phyloP scores from a whole-genome alignment of 257 asterid genomes.

The Scutellaria baicalensis region DNA sequence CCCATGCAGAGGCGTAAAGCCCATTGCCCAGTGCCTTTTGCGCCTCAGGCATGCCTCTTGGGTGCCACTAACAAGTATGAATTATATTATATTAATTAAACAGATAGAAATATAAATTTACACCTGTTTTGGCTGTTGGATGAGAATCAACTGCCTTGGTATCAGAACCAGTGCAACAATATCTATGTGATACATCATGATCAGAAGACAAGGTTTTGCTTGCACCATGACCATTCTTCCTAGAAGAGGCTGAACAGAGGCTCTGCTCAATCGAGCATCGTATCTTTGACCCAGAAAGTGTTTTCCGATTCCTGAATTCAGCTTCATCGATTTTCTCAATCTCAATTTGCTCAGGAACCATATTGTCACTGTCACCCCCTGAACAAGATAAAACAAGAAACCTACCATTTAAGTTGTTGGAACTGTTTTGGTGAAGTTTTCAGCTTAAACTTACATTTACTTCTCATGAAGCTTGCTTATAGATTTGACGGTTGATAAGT shows the following conservation, averaged over 20 bases:
- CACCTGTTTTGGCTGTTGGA: conserved; percentile 2
- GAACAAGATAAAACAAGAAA: background rate
- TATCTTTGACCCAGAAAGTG: background rate
- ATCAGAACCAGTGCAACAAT: background rate
- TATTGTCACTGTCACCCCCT: conserved; percentile 7
- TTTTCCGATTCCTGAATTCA: background rate
- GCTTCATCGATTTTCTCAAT: conserved; percentile 3
- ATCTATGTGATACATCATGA: background rate
- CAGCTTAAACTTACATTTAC: background rate
- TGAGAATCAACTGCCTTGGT: background rate
- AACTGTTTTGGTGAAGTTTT: no score
- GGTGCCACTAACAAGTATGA: no score
- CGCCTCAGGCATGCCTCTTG: no score
- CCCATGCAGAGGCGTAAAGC: no score
- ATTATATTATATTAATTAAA: background rate
- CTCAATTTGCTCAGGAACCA: background rate
- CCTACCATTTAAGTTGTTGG: background rate
- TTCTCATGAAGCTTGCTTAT: background rate
- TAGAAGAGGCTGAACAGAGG: background rate
- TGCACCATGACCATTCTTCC: background rate
- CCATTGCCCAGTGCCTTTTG: no score
- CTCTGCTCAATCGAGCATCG: background rate
- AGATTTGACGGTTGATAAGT: background rate
- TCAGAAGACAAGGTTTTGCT: background rate
- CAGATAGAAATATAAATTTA: background rate